Evolutionary conservation across 129 eudicot species (phyloP), one percentile per base, ranked within the genome.

Genomic region (Lactuca sativa): DNA sequence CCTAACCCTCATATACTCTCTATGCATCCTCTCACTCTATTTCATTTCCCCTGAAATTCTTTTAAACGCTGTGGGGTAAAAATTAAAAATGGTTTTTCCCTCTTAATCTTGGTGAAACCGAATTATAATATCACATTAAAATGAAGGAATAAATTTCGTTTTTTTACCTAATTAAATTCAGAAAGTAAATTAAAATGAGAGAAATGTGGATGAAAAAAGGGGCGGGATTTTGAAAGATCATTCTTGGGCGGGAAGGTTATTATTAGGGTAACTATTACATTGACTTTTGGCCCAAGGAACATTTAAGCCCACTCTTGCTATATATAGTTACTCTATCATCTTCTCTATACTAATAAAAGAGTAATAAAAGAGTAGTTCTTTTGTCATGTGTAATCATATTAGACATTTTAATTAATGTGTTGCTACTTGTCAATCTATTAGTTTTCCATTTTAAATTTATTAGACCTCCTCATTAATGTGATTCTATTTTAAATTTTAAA

Each of bases 191-290:
- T 54, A 64, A 74, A 64, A 25, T 12, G 77, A 8, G 78, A 56
- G 57, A 64, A 65, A 64, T 40, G 66, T 30, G 49, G 34, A 70
- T 52, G 36, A 70, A 41, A 51, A 57, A 58, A 59, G 56, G 62
- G 56, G 70, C 70, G 75, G 49, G 56, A 54, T 76, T 76, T 76
- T 62, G 49, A 68, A 76, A 68, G 33, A 41, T 38, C 48, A 16
- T 76, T 61, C 55, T 76, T 69, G 80, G 69, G 75, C 75, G 75
- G 80, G 70, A 76, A 60, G 31, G 16, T 6, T 17, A 60, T 76
- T 60, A 57, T 33, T 66, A 75, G 59, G 49, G 66, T 56, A 8
- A 10, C 57, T 17, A 25, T 41, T 73, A 30, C 14, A 43, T 70
- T 53, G 47, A 53, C 6, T 10, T 47, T 44, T 74, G 67, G 61